These are phyloP conservation scores for Kwoniella bestiolae DNA, from an alignment of 768 basidiomycete genomes.

Conservation along the genomic window DNA sequence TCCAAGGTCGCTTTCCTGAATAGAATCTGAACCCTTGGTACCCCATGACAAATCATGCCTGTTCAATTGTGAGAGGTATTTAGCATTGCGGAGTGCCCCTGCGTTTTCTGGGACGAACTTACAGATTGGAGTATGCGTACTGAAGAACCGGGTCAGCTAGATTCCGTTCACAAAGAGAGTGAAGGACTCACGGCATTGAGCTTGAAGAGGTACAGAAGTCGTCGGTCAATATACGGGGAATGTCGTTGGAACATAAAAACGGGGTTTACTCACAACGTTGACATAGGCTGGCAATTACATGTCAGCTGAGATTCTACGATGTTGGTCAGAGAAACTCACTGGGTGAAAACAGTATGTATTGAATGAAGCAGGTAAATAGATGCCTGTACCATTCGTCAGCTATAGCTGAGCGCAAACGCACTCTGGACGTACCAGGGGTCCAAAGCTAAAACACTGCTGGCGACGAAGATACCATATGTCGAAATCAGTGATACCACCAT, in stretches of 20 bases:
- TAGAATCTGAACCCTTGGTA: constrained; percentile 82
- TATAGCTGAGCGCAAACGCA: background rate
- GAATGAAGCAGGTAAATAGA: constrained; percentile 85
- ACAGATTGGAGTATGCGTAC: constrained; percentile 56
- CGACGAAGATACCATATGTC: constrained; percentile 80
- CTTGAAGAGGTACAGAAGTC: constrained; percentile 4
- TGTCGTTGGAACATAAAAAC: background rate
- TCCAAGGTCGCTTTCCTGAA: constrained; percentile 74
- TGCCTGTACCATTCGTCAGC: constrained; percentile 60
- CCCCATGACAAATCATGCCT: constrained; percentile 65
- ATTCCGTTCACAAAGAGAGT: too few species aligned
- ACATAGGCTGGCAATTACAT: constrained; percentile 63
- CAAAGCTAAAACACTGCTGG: constrained; percentile 77
- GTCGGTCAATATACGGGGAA: background rate
- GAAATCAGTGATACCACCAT: constrained; percentile 86
- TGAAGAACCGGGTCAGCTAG: constrained; percentile 21
- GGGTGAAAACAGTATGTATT: constrained; percentile 84
- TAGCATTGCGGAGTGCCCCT: background rate
- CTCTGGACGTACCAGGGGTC: constrained; percentile 75
- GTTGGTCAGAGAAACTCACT: constrained; percentile 61
- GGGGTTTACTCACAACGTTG: constrained; percentile 27
- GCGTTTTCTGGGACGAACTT: background rate
- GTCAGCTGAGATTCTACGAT: constrained; percentile 64
- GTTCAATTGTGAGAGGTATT: background rate
- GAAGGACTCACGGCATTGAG: constrained; percentile 46